Conservation (phyloP, 345 rosid species). For the Linum usitatissimum region DNA sequence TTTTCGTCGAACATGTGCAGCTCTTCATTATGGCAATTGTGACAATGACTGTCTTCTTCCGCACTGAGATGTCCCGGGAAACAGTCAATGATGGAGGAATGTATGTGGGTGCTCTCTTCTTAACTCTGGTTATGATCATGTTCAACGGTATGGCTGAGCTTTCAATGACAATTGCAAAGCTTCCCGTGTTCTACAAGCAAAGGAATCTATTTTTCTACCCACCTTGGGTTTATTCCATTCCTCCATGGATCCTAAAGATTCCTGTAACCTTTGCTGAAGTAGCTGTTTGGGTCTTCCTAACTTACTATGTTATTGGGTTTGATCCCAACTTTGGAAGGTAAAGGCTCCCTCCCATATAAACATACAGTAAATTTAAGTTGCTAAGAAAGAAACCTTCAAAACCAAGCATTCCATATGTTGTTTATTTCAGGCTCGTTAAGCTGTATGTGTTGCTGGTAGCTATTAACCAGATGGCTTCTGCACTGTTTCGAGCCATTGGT, state of each 20-base stretch:
- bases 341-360: neutral
- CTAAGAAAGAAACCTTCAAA: neutral
- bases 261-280: neutral
- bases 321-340: neutral
- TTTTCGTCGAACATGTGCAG: neutral
- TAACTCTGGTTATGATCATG: neutral
- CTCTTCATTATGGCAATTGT: neutral
- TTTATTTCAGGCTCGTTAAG: neutral
- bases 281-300: neutral
- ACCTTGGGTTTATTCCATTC: neutral
- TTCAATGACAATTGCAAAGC: neutral
- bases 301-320: neutral
- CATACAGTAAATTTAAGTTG: neutral
- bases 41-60: neutral
- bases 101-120: neutral
- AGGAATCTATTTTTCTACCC: neutral
- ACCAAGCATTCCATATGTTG: neutral
- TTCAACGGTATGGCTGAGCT: neutral
- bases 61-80: neutral
- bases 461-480: neutral
- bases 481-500: neutral
- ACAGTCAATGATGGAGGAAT: neutral
- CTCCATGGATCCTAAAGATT: neutral
- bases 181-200: constrained; percentile 1
- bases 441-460: neutral